Evolutionary conservation across 805 yeast species (phyloP).

Genomic region (Candida orba): DNA sequence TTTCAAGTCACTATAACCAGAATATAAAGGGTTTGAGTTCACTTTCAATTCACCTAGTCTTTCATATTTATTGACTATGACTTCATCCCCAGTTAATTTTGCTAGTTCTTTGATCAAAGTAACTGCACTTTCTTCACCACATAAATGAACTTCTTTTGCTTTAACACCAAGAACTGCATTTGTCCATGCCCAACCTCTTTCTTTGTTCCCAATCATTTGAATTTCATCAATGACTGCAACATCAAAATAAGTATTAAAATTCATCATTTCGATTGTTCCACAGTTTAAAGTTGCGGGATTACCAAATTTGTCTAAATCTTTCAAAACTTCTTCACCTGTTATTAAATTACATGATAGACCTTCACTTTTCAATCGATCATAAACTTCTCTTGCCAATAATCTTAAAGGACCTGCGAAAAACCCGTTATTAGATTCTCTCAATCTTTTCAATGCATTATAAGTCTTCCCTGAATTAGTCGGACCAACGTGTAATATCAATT

Average conservation of each 20-base stretch:
- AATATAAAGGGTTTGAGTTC: slow-evolving; percentile 32
- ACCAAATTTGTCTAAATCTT: slow-evolving; percentile 62
- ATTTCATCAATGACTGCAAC: slow-evolving; percentile 92
- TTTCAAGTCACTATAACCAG: slow-evolving; percentile 32
- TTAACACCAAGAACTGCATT: slow-evolving; percentile 79
- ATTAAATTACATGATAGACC: slow-evolving; percentile 71
- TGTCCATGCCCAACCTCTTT: slow-evolving; percentile 93
- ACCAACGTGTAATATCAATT: slow-evolving; percentile 88
- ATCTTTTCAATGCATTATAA: slow-evolving; percentile 64
- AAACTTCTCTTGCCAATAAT: slow-evolving; percentile 84
- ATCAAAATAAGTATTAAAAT: slow-evolving; percentile 61
- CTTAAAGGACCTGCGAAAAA: slow-evolving; percentile 94
- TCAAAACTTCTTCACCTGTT: slow-evolving; percentile 93
- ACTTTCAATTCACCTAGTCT: slow-evolving; percentile 68
- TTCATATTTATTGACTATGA: slow-evolving; percentile 62
- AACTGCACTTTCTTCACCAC: slow-evolving; percentile 91
- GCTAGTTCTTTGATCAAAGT: slow-evolving; percentile 54
- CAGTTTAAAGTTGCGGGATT: slow-evolving; percentile 68
- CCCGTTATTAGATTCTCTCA: slow-evolving; percentile 64
- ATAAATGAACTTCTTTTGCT: slow-evolving; percentile 81
- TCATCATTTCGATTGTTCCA: slow-evolving; percentile 92
- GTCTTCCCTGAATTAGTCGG: slow-evolving; percentile 98
- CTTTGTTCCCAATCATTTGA: slow-evolving; percentile 81
- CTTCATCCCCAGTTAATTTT: slow-evolving; percentile 68
- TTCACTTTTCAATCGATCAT: slow-evolving; percentile 65